Evolutionary conservation across 306 rosid species (phyloP).

Genomic region (Glycine tomentella): DNA sequence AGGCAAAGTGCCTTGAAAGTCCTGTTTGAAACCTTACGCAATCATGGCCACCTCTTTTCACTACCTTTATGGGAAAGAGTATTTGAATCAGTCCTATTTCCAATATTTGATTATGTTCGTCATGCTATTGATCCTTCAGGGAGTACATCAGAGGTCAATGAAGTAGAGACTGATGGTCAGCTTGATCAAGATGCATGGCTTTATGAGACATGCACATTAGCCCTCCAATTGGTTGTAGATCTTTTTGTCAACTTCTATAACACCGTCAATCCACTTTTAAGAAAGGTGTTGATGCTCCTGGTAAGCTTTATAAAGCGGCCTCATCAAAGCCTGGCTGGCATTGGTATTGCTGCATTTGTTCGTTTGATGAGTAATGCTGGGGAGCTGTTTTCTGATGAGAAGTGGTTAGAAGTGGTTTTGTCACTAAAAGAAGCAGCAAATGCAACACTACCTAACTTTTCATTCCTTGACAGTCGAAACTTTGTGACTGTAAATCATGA

Average conservation of each 20-base stretch:
- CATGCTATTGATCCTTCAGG: slow-evolving; percentile 99
- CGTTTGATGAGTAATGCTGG: slow-evolving; percentile 99
- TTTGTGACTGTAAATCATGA: slow-evolving; percentile 47
- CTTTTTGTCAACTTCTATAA: slow-evolving; percentile 93
- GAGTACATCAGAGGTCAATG: slow-evolving; percentile 64
- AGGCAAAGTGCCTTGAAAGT: slow-evolving; percentile 97
- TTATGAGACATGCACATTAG: slow-evolving; percentile 97
- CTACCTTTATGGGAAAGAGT: slow-evolving; percentile 94
- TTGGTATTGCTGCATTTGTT: slow-evolving; percentile 98
- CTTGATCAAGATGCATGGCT: slow-evolving; percentile 99
- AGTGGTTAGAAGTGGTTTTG: slow-evolving; percentile 95
- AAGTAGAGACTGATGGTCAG: slow-evolving; percentile 62
- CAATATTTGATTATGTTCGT: slow-evolving; percentile 96
- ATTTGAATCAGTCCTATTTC: slow-evolving; percentile 95
- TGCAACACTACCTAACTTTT: slow-evolving; percentile 88
- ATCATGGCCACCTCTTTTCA: slow-evolving; percentile 97
- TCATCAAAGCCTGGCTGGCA: slow-evolving; percentile 99
- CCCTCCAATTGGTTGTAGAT: slow-evolving; percentile 96
- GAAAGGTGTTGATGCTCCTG: slow-evolving; percentile 89
- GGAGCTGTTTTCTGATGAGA: slow-evolving; percentile 88
- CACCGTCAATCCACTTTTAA: slow-evolving; percentile 90
- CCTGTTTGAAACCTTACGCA: slow-evolving; percentile 94
- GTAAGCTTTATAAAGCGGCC: slow-evolving; percentile 96
- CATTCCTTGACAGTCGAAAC: slow-evolving; percentile 64
- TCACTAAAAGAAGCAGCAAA: slow-evolving; percentile 86